These are phyloP conservation scores for Ustanciosporium gigantosporum DNA, from an alignment of 1,284 basidiomycete genomes.

Conservation along the genomic window DNA sequence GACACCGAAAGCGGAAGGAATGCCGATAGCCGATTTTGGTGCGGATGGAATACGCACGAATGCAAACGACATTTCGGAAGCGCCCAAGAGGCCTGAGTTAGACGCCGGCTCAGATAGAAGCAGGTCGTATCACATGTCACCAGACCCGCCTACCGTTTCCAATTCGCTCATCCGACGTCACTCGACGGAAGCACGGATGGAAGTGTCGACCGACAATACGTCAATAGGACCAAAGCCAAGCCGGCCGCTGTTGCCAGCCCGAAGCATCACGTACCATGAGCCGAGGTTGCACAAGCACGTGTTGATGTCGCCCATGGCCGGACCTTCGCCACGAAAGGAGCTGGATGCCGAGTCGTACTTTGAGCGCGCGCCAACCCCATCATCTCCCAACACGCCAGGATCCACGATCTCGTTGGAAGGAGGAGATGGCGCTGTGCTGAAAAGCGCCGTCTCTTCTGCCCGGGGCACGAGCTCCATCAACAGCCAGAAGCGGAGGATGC, in stretches of 20 bases:
- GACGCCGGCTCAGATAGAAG: conserved; percentile 17
- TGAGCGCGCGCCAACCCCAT: conserved; percentile 21
- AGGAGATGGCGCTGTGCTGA: conserved; percentile 65
- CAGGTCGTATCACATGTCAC: conserved; percentile 47
- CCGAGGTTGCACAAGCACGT: conserved; percentile 50
- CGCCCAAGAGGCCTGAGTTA: conserved; percentile 9
- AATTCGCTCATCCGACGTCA: conserved; percentile 49
- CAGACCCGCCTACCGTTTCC: conserved; percentile 32
- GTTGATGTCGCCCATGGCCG: conserved; percentile 44
- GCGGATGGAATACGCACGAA: too few relatives aligned
- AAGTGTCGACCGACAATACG: conserved; percentile 9
- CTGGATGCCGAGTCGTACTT: conserved; percentile 34
- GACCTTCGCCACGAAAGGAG: neutral
- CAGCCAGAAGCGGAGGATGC: conserved; percentile 18
- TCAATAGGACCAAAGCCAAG: conserved; percentile 7
- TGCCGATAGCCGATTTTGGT: conserved; percentile 1
- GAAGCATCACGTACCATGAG: conserved; percentile 58
- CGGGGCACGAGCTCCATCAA: conserved; percentile 18
- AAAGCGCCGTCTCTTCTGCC: conserved; percentile 56
- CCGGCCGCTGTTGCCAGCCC: conserved; percentile 46
- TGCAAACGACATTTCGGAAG: neutral
- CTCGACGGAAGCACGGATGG: conserved; percentile 46
- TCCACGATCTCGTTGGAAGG: conserved; percentile 63
- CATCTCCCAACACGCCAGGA: conserved; percentile 60
- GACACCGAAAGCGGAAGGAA: conserved; percentile 14